A percentile compares a stretch with the other conserved stretches of the same genome.
Conservation (phyloP, 1,139 yeast species). For the Candida pseudocylindracea region DNA sequence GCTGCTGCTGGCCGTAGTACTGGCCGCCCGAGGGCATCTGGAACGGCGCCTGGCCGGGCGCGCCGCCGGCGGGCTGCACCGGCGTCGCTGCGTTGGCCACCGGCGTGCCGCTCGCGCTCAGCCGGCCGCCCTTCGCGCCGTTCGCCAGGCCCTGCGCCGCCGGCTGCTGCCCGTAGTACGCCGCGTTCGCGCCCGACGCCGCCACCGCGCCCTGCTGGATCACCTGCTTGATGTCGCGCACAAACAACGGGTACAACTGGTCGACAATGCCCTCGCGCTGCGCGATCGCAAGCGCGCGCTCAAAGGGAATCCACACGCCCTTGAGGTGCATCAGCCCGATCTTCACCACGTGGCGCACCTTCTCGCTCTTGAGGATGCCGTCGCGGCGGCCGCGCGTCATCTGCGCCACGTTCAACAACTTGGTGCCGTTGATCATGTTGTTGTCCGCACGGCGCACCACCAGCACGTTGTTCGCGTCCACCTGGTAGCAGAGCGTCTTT, state of each 20-base stretch:
- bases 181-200: constrained; percentile 5
- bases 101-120: constrained; percentile 4
- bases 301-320: constrained; percentile 97
- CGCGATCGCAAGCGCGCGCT: constrained; percentile 79
- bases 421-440: constrained; percentile 91
- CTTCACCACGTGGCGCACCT: constrained; percentile 78
- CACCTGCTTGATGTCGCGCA: constrained; percentile 59
- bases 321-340: constrained; percentile 94
- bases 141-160: constrained; percentile 5
- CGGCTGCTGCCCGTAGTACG: constrained; percentile 9
- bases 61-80: constrained; percentile 3
- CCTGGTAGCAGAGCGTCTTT: constrained; percentile 84
- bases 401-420: constrained; percentile 74
- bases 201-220: constrained; percentile 21
- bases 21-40: constrained; percentile 2
- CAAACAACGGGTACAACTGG: constrained; percentile 69
- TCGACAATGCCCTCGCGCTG: constrained; percentile 79
- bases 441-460: constrained; percentile 87
- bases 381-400: constrained; percentile 95
- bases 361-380: constrained; percentile 78
- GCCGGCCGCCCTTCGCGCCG: not conserved
- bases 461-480: constrained; percentile 76
- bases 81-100: constrained; percentile 4
- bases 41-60: constrained; percentile 2
- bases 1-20: constrained; percentile 3